Evolutionary conservation across 177 flowering plant genomes (phyloP), one percentile per base, ranked within the genome.

Genomic region (Vitis hybrid): DNA sequence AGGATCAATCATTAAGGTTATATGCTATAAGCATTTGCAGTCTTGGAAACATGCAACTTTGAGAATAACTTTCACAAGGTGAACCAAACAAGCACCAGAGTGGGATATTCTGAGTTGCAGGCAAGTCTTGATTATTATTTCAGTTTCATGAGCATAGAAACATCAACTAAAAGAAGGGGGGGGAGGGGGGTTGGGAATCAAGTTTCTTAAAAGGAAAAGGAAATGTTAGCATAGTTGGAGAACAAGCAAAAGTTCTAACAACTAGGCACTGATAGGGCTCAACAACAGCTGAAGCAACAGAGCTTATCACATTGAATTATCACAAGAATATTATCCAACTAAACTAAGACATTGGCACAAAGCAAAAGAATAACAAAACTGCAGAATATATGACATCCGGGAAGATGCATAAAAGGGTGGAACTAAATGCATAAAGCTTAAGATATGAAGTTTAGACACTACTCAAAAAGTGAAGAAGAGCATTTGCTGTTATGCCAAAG

Each of bases 371-470:
- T 56, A 66, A 66, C 73, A 70, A 79, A 72, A 70, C 71, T 69
- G 68, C 75, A 78, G 71, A 70, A 56, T 72, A 75, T 79, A 75
- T 72, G 67, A 60, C 72, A 75, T 70, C 52, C 54, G 26, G 18
- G 21, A 70, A 71, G 71, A 62, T 49, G 49, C 10, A 50, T 69
- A 67, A 58, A 75, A 66, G 10, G 51, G 72, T 32, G 56, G 58
- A 66, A 79, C 55, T 30, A 68, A 64, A 58, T 70, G 66, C 70
- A 64, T 45, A 71, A 57, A 45, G n/a, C 57, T 40, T 56, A 69
- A 45, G 50, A 69, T 17, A 48, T 52, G 21, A 59, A 67, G 49
- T 65, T 70, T 15, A 14, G 19, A 63, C 62, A 64, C 66, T 70
- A 60, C 64, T 65, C 65, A 56, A 62, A 68, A 52, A 45, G 56